Base-by-base conservation (phyloP, 2,329 filamentous ascomycete genomes). In the Fusarium sp. region DNA sequence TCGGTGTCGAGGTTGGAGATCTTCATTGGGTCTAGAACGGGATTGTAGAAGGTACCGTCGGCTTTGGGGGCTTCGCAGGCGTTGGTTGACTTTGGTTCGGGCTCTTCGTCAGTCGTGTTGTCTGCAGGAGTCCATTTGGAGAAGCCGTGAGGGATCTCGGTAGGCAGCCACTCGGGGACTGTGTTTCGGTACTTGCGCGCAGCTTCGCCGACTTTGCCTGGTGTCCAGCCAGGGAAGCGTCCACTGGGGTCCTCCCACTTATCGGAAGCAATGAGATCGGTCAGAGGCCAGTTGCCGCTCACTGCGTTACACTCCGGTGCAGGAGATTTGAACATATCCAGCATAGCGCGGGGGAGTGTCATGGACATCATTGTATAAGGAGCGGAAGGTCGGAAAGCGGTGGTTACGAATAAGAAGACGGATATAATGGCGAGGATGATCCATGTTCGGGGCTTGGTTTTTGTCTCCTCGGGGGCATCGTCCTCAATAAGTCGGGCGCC, bases 11-110 rank as follows among this genome's bases (percentile, higher is more conserved):
- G 72, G 43, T 83, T 83, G 2, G 79, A 75, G 43, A 82, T 77
- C 54, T 78, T 81, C 50, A 83, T 70, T 6, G 81, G 81, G 49
- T 83, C 81, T 10, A 71, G 56, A 0, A 72, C 73, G 6, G 81
- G 77, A 48, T 74, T 77, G 62, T 83, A 83, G 41, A 74, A 74
- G 1, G 67, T 51, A 72, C 80, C 67, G 75, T 66, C 50, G 0
- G 25, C 22, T 2, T 48, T 45, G 7, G 55, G 17, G 4, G 39
- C 55, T 4, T 23, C 44, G 13, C 67, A 69, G 6, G 39, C 50
- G 15, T 47, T 50, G 27, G 25, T 59, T 3, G 40, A 33, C 27
- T 58, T 54, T n/a, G 49, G 33, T 9, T 40, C 35, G 10, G 47
- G n/a, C 19, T 66, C 44, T 6, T 54, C 52, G 2, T 23, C 40